Conservation (phyloP, 1,284 basidiomycete genomes). For the Chalciporus sp. region DNA sequence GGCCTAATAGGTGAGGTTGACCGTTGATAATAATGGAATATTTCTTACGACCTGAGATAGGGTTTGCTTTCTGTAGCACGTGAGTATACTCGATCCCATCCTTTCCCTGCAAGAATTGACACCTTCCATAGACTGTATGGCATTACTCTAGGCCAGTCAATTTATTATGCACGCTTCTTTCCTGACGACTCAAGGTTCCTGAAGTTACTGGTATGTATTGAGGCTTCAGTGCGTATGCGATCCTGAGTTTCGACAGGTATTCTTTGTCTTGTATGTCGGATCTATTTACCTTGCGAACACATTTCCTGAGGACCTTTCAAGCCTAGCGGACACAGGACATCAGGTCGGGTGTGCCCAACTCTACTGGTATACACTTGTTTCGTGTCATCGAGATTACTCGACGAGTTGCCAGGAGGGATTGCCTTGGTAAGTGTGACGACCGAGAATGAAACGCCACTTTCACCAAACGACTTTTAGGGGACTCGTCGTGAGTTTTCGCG, state of each 20-base stretch:
- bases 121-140: slow-evolving; percentile 11
- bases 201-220: slow-evolving; percentile 7
- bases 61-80: not conserved
- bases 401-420: not conserved
- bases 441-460: not conserved
- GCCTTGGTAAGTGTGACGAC: slow-evolving; percentile 8
- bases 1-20: slow-evolving; percentile 10
- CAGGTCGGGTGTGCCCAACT: slow-evolving; percentile 2
- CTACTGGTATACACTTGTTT: slow-evolving; percentile 8
- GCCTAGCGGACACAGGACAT: slow-evolving; percentile 7
- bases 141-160: slow-evolving; percentile 5
- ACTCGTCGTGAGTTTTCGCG: slow-evolving; percentile 4
- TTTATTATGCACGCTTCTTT: slow-evolving; percentile 11
- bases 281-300: not conserved
- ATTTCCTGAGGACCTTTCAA: not conserved
- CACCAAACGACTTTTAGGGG: slow-evolving; percentile 8
- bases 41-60: not conserved
- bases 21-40: not conserved
- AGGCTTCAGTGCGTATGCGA: not conserved
- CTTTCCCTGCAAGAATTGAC: not conserved
- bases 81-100: not conserved
- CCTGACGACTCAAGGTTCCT: slow-evolving; percentile 2
- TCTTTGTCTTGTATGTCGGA: not conserved
- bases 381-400: slow-evolving; percentile 3
- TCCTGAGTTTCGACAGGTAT: not conserved